Evolutionary conservation across 2,329 filamentous ascomycete species (phyloP), one percentile per base, ranked within the genome.

Genomic region (Rutstroemia sp.): DNA sequence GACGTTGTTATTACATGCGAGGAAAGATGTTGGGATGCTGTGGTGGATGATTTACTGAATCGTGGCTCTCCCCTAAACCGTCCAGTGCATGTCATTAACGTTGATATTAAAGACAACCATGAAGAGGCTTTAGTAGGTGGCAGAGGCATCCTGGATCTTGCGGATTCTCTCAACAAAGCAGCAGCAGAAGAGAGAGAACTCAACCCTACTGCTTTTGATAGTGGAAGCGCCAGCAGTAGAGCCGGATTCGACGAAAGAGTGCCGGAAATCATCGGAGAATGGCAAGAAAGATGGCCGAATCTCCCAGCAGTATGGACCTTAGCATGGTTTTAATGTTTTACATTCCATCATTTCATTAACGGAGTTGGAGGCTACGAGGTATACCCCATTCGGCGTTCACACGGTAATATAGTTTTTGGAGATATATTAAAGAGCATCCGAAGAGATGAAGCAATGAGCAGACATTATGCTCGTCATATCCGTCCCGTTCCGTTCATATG

Each of bases 31-130:
- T 99, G 95, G 90, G 94, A 99, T 72, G 92, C 94, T 4, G 94
- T 99, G 37, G 81, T 99, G 10, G 94, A 99, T 66, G 92, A 99
- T 70, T 77, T 99, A 52, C 82, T 96, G 60, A 88, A 84, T 65
- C 83, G 95, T 60, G 94, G 92, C 7, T 84, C 87, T 0, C 87
- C 89, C 3, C 77, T 99, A 57, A 99, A 99, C 71, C 79, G 90
- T 2, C 92, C 94, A 0, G 94, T 99, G 0, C 94, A 99, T 69
- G 89, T 99, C 56, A 95, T 99, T 77, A 99, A 99, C 66, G 87
- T 99, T 54, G 94, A 99, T 70, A 99, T 99, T 68, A 92, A 88
- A 71, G 94, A 99, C 73, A 99, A 97, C 68, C 94, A 97, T 68
- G 92, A 99, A 71, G 94, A 99, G 72, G 94, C 94, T 0, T 78